These are phyloP conservation scores for Fusarium austroafricanum DNA, from an alignment of 2,329 filamentous ascomycete species.

Conservation along the genomic window DNA sequence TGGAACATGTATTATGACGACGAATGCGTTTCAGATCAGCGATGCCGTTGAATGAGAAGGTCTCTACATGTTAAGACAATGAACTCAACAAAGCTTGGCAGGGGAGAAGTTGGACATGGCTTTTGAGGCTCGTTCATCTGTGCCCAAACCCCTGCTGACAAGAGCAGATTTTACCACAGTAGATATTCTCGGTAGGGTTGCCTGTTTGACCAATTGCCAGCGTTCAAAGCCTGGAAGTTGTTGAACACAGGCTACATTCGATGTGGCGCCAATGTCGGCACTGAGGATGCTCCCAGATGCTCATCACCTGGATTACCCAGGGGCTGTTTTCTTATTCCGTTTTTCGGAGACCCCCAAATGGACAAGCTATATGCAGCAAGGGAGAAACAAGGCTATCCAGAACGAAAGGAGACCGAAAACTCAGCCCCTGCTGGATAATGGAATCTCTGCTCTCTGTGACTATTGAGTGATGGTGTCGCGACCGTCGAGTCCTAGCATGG, in stretches of 20 bases:
- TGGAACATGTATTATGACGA: constrained; percentile 7
- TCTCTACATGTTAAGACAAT: background rate
- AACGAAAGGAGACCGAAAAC: constrained; percentile 1
- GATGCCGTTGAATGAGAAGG: constrained; percentile 10
- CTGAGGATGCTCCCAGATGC: constrained; percentile 3
- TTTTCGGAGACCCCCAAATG: background rate
- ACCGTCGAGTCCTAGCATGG: constrained; percentile 10
- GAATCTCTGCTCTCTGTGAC: constrained; percentile 19
- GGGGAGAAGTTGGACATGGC: constrained; percentile 29
- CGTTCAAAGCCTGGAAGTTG: background rate
- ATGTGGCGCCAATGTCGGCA: constrained; percentile 23
- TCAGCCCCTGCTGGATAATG: background rate
- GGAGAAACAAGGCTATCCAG: background rate
- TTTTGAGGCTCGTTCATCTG: constrained; percentile 14
- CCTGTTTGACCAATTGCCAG: background rate
- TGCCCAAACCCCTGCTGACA: constrained; percentile 2
- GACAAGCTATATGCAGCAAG: background rate
- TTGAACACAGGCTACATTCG: background rate
- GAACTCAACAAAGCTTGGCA: constrained; percentile 27
- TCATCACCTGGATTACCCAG: background rate
- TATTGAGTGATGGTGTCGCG: constrained; percentile 24
- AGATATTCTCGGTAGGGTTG: background rate
- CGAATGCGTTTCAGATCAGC: constrained; percentile 18
- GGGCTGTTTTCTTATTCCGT: background rate
- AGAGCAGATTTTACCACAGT: background rate